Evolutionary conservation across 2,329 filamentous ascomycete genomes (phyloP), one percentile per base, ranked within the genome.

Genomic region (Neocucurbitaria cava): DNA sequence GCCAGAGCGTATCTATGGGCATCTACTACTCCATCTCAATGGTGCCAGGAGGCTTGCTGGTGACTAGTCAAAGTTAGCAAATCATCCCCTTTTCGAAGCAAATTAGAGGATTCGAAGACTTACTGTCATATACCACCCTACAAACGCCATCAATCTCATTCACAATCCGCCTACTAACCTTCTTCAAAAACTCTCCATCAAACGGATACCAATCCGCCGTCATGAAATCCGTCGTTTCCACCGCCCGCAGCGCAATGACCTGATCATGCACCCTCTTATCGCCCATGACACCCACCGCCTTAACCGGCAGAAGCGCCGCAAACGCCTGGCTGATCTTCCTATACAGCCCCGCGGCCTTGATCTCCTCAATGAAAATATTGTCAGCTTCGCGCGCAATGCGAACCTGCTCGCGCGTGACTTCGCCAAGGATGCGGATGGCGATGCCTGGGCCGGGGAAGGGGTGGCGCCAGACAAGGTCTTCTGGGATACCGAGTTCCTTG

Each of bases 371-470:
- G 78, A 90, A 93, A 69, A 94, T 93, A 69, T 86, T 71, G 68
- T 93, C 91, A 1, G 90, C 90, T 71, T 89, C 81, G n/a, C 90
- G 80, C 2, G 87, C 91, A 59, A 96, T 95, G 50, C 86, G 85
- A 15, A 96, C 89, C 38, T 89, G 85, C 71, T 93, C 89, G 2
- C 82, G 83, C 1, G 91, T 96, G 13, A 96, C 88, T 65, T 96
- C 92, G 31, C 93, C 93, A 1, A 96, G 80, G 56, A 96, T 89
- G 48, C 91, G 84, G 63, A 95, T 90, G 13, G 85, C 91, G 56
- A 96, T 86, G 46, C 88, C 87, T 11, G 88, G 89, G 36, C 89
- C 89, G 0, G 89, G 89, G 82, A 92, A 92, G 21, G 89, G 89
- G 69, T 92, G 90, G 28, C 90, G 81, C 85, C 87, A 90, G 49